Evolutionary conservation across 108 stramenopile species (phyloP), one percentile per base, ranked within the genome.

Genomic region (Asterionellopsis glacialis): DNA sequence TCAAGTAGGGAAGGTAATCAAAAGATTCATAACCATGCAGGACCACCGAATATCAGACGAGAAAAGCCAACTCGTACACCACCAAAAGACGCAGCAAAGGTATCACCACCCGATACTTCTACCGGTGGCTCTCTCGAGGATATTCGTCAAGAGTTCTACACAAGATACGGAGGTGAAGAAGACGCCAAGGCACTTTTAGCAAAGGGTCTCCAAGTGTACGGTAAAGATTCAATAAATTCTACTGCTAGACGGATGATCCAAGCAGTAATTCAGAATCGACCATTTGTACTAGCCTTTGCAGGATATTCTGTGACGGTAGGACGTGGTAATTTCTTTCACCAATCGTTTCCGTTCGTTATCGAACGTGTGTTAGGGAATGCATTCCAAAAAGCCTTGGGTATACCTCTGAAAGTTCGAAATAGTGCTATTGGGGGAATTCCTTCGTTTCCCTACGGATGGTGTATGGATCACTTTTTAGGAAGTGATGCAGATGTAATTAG

Each of bases 341-440:
- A 93, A 64, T 75, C 80, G 27, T 93, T 81, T 67, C 88, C 88
- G 6, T 82, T 88, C 63, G 78, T 88, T 9, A 59, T 88, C 49
- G 69, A 82, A 67, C 43, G 56, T 13, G 61, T 84, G 39, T 57
- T 90, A 33, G 49, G 83, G 11, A 71, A 68, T 16, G 64, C 79
- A 0, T 64, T 86, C 48, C 59, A 55, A 41, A 13, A 65, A 40
- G 33, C 68, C 5, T 53, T 86, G 0, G 69, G 70, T 9, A 65
- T 90, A 21, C 55, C 76, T 14, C 64, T 93, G 33, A 61, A 65
- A 11, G 87, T 90, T 2, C 61, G 76, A 3, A 93, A 93, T 67
- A 71, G 79, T n/a, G 92, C 88, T 13, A 87, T 88, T 75, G 92
- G 92, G 24, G 92, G 92, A 11, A 83, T 86, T 55, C 92, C 92